Evolutionary conservation across 2,329 filamentous ascomycete species (phyloP), one percentile per base, ranked within the genome.

Genomic region (Fusarium buxicola): DNA sequence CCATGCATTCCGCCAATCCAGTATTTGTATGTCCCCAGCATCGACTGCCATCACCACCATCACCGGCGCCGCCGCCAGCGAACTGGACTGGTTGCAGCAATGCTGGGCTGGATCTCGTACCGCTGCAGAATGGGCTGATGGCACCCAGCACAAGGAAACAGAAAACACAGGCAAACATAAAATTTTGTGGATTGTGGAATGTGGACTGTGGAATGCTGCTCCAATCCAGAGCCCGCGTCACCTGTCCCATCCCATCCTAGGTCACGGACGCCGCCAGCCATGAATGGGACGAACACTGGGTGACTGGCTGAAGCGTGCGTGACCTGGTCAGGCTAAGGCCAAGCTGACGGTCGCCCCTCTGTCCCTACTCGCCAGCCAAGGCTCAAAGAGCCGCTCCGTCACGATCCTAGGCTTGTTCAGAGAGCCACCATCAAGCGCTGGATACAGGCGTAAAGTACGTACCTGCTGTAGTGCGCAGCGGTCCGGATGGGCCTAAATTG

Each of bases 341-440:
- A 68, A 55, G 54, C 54, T 55, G 56, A 62, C 38, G 53, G 55
- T 60, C 54, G 57, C 65, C 59, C 62, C 53, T 59, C 50, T 48
- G 39, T 44, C 56, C 58, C 66, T 62, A 51, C 55, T 69, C 59
- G 55, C 54, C 46, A 63, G 68, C 53, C 61, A 69, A 64, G 68
- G 48, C 63, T 58, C 59, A 68, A 68, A 69, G 63, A 70, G 68
- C 66, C 58, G 64, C 66, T 70, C 68, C 53, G 58, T 70, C 66
- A 62, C 68, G 64, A 70, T 70, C 61, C 68, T 70, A 70, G 68
- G 65, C 62, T 68, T 46, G 55, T 56, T 67, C 53, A 54, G 58
- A 57, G 52, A 50, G 53, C 57, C 56, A 44, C 48, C 49, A 41
- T 52, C 49, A 49, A 50, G 52, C 52, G 46, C 47, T 60, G 53